Percentiles rank a stretch among this genome's conserved stretches.
These are phyloP conservation scores for Apodospora peruviana DNA, from an alignment of 495 filamentous ascomycete species.

Conservation along the genomic window DNA sequence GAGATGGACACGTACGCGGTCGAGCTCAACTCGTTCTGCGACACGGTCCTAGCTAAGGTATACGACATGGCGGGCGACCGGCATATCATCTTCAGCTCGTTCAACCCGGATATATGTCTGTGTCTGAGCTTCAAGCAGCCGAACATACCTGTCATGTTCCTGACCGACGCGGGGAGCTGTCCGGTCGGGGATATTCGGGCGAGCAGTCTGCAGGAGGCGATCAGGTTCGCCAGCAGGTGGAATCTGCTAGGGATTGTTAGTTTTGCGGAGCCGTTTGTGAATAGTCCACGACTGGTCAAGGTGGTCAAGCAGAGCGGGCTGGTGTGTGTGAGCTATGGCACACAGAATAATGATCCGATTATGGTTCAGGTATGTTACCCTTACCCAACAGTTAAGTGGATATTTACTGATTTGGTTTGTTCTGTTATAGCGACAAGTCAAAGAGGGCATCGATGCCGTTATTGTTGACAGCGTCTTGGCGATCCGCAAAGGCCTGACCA, in stretches of 20 bases:
- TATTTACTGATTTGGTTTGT: not conserved
- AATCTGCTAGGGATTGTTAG: slow-evolving; percentile 89
- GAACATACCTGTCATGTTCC: slow-evolving; percentile 88
- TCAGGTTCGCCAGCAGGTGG: slow-evolving; percentile 91
- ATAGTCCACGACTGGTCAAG: slow-evolving; percentile 82
- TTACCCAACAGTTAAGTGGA: not conserved
- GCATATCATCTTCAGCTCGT: slow-evolving; percentile 90
- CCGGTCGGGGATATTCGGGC: slow-evolving; percentile 86
- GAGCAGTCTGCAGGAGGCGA: slow-evolving; percentile 86
- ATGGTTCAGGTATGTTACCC: slow-evolving; percentile 68
- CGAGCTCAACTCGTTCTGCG: slow-evolving; percentile 95
- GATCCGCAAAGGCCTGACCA: slow-evolving; percentile 53
- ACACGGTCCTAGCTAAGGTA: slow-evolving; percentile 82
- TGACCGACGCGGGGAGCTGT: slow-evolving; percentile 77
- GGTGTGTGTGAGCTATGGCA: slow-evolving; percentile 93
- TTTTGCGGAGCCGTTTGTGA: slow-evolving; percentile 75
- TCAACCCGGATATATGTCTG: slow-evolving; percentile 95
- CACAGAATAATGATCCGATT: slow-evolving; percentile 75
- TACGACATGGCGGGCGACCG: slow-evolving; percentile 64
- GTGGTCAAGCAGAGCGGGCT: slow-evolving; percentile 95
- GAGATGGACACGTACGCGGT: slow-evolving; percentile 98
- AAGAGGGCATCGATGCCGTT: slow-evolving; percentile 93
- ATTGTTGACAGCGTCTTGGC: slow-evolving; percentile 91
- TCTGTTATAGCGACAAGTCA: slow-evolving; percentile 66
- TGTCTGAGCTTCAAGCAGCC: slow-evolving; percentile 93